A percentile compares a stretch with the other conserved stretches of the same genome.
These are phyloP conservation scores for Elaeagnus macrophylla DNA, from an alignment of 306 rosid genomes.

Conservation along the genomic window DNA sequence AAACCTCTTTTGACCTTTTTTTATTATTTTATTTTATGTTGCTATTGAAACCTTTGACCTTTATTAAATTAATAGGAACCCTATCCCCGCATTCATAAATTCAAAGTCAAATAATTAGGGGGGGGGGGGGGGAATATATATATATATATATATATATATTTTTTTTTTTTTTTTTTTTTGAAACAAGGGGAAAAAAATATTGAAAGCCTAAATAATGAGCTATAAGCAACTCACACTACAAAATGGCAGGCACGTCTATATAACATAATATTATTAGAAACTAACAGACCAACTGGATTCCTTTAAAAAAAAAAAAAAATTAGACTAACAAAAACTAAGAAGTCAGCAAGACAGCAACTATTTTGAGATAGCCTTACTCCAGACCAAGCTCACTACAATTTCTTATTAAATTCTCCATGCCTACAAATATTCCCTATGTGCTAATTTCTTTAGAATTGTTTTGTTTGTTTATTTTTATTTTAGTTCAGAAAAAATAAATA, in stretches of 20 bases:
- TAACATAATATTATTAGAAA: neutral
- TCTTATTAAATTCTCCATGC: slow-evolving; percentile 24
- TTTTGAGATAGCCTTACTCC: slow-evolving; percentile 8
- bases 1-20: no score
- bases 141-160: no score
- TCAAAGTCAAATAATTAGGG: no score
- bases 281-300: neutral
- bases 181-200: no score
- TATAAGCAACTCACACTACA: no score
- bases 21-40: no score
- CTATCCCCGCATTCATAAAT: no score
- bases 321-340: neutral
- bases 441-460: neutral
- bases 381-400: slow-evolving; percentile 30
- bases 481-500: neutral
- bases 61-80: no score
- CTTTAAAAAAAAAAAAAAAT: neutral
- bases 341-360: neutral
- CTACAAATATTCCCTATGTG: slow-evolving; percentile 8
- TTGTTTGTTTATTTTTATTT: neutral
- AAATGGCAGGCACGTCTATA: slow-evolving; percentile 59
- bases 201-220: no score
- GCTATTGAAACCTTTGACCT: no score
- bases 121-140: no score
- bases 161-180: no score